Percentiles rank a stretch among this genome's conserved stretches.
Evolutionary conservation across 495 filamentous ascomycete species (phyloP).

Genomic region (Xylaria acuta): DNA sequence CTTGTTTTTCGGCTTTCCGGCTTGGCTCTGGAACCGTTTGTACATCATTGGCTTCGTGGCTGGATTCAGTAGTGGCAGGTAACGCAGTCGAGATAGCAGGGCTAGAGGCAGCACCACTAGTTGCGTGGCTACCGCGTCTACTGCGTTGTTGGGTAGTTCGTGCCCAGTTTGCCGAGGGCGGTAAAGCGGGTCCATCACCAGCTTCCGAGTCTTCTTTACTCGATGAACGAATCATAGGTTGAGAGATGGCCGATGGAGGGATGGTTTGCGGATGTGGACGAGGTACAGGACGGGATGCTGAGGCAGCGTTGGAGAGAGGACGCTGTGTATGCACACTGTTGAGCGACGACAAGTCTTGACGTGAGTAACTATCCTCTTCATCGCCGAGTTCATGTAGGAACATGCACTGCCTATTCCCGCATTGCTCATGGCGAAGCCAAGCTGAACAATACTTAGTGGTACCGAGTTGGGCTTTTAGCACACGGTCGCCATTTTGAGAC

Average conservation of each 20-base stretch:
- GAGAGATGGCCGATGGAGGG: slow-evolving; percentile 61
- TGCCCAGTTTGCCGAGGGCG: slow-evolving; percentile 93
- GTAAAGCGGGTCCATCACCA: slow-evolving; percentile 83
- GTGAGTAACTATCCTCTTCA: slow-evolving; percentile 94
- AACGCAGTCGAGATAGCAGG: slow-evolving; percentile 71
- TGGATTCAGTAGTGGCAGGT: slow-evolving; percentile 56
- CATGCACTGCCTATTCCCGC: slow-evolving; percentile 93
- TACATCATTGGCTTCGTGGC: slow-evolving; percentile 44
- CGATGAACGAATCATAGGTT: slow-evolving; percentile 73
- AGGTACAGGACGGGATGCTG: slow-evolving; percentile 57
- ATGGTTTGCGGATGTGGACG: slow-evolving; percentile 58
- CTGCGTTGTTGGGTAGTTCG: slow-evolving; percentile 75
- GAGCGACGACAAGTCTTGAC: slow-evolving; percentile 95
- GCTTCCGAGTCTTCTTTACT: slow-evolving; percentile 76
- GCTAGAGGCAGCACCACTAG: slow-evolving; percentile 80
- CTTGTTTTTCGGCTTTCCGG: slow-evolving; percentile 38
- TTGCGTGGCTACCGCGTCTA: slow-evolving; percentile 75
- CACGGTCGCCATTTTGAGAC: slow-evolving; percentile 85
- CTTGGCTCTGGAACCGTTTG: slow-evolving; percentile 31
- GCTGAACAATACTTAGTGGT: slow-evolving; percentile 99
- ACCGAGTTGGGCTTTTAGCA: slow-evolving; percentile 89
- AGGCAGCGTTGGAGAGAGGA: slow-evolving; percentile 51
- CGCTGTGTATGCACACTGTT: slow-evolving; percentile 85
- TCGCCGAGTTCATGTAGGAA: slow-evolving; percentile 97
- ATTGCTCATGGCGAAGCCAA: slow-evolving; percentile 90